Base-by-base conservation (phyloP, 2,329 filamentous ascomycete genomes). In the Pseudogymnoascus sp. region DNA sequence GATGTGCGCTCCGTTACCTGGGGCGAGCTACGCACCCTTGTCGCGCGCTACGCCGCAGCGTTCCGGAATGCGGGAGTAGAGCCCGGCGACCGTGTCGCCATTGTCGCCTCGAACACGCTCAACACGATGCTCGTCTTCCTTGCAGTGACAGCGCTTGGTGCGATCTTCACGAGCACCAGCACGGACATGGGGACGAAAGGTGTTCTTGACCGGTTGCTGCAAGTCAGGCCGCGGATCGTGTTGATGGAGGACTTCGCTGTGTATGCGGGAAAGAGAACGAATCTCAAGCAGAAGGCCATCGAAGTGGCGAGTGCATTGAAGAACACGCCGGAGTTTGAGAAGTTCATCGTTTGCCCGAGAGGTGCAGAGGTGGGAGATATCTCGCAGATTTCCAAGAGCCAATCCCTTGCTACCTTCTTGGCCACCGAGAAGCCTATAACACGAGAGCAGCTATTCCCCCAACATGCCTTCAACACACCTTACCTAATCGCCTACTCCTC, bases 101-200 rank as follows among this genome's bases (percentile, higher is more conserved):
- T 90, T 2, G 88, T 93, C 1, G 88, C 84, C 0, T 84, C 85
- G 11, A 91, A 92, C 66, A 87, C 86, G 38, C 78, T 90, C 33
- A 86, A 91, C 71, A 91, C 89, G 0, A 76, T 91, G 60, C 76
- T 85, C 1, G 82, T 90, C 2, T 87, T 89, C 70, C 77, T 90
- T 28, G 64, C 88, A 0, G 82, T 84, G 0, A 82, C 82, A 1
- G 86, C 88, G 74, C 70, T 93, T 1, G 90, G 90, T 0, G 90
- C 80, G 0, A 74, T 93, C 1, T 93, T 93, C 72, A 89, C 84
- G 66, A 88, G 84, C 50, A 86, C 83, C 59, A 89, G 86, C 7
- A 92, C 90, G 0, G 90, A 95, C 72, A 93, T 93, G 86, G 90
- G 90, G 0, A 84, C 87, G n/a, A 85, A 86, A 65, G 90, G 89